A percentile compares a stretch with the other conserved stretches of the same genome.
phyloP scores from a whole-genome alignment of 495 filamentous ascomycete genomes.

The Choiromyces venosus region DNA sequence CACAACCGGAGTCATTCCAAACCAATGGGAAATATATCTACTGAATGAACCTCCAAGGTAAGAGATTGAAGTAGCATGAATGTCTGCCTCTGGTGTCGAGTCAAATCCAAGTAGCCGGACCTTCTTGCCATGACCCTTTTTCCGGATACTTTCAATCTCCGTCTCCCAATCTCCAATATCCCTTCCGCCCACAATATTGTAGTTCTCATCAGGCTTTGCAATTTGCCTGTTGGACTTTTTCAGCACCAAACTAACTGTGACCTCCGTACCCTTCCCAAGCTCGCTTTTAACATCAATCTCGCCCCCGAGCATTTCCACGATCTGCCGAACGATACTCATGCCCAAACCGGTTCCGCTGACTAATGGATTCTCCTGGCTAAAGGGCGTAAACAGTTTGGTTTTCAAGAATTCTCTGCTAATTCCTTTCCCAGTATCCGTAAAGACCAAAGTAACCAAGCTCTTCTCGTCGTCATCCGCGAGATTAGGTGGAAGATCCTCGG shows the following conservation, averaged over 20 bases:
- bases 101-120: slow-evolving; percentile 44
- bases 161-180: slow-evolving; percentile 13
- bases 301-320: slow-evolving; percentile 55
- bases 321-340: slow-evolving; percentile 62
- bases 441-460: slow-evolving; percentile 48
- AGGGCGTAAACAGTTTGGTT: slow-evolving; percentile 62
- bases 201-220: not conserved
- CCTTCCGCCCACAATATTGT: not conserved
- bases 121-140: slow-evolving; percentile 34
- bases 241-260: slow-evolving; percentile 47
- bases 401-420: slow-evolving; percentile 66
- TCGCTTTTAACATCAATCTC: slow-evolving; percentile 58
- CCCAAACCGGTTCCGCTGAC: slow-evolving; percentile 65
- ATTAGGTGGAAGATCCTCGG: slow-evolving; percentile 43
- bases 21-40: slow-evolving; percentile 43
- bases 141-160: slow-evolving; percentile 30
- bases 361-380: slow-evolving; percentile 63
- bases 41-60: slow-evolving; percentile 43
- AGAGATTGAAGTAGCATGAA: slow-evolving; percentile 40
- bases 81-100: slow-evolving; percentile 15
- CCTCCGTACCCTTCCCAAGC: slow-evolving; percentile 54
- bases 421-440: slow-evolving; percentile 63
- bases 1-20: slow-evolving; percentile 40
- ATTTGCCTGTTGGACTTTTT: slow-evolving; percentile 12
- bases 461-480: slow-evolving; percentile 31